Percentiles rank a stretch among this genome's conserved stretches.
Conservation (phyloP, 345 rosid species). For the Brassica nigra region DNA sequence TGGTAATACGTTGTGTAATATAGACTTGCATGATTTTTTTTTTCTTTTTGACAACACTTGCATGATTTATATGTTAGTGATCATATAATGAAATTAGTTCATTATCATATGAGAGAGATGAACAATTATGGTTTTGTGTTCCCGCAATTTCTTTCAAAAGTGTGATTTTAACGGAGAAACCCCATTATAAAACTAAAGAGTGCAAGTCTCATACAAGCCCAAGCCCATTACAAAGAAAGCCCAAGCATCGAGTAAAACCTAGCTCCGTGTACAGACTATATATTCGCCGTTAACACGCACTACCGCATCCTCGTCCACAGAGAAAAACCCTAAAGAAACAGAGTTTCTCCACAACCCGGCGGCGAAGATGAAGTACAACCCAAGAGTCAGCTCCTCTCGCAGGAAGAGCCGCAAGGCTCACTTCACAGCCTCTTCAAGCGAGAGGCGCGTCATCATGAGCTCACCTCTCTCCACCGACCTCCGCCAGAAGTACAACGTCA, state of each 20-base stretch:
- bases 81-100: background rate
- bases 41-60: background rate
- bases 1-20: background rate
- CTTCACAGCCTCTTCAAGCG: conserved; percentile 69
- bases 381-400: conserved; percentile 70
- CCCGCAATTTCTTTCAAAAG: background rate
- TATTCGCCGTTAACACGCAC: background rate
- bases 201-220: background rate
- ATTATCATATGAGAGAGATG: too few species aligned
- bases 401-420: conserved; percentile 85
- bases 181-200: background rate
- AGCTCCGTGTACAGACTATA: conserved; percentile 10
- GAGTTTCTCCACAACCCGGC: conserved; percentile 20
- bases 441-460: conserved; percentile 76
- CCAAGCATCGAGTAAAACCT: conserved; percentile 22
- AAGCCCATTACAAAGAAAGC: background rate
- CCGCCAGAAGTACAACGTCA: conserved; percentile 75
- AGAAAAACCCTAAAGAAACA: conserved; percentile 30
- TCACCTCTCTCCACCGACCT: conserved; percentile 68
- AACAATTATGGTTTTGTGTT: too few species aligned
- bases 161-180: background rate
- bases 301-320: conserved; percentile 14
- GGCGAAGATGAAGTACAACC: conserved; percentile 74
- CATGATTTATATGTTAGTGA: background rate
- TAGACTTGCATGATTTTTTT: background rate